Evolutionary conservation across 2,329 filamentous ascomycete species (phyloP), one percentile per base, ranked within the genome.

Genomic region (Fusarium transvaalense): DNA sequence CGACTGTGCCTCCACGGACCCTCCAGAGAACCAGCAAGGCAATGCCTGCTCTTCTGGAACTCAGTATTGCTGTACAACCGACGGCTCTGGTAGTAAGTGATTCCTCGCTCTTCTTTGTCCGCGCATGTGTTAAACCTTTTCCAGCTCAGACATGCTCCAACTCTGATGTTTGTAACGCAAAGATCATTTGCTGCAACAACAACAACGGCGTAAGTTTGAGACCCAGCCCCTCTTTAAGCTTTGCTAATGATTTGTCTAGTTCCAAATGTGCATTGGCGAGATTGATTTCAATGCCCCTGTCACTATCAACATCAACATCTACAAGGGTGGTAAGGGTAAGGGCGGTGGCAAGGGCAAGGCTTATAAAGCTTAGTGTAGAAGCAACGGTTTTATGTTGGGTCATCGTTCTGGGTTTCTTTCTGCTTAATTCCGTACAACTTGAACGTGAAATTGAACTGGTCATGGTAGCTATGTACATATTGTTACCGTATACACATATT

Each of bases 151-250:
- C 61, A 3, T 73, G 71, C 46, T 32, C 42, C 9, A 64, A 68
- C 71, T 64, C 66, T 1, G 54, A 63, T 9, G 41, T 61, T 10
- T 73, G 71, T 21, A 59, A 29, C 3, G 29, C 57, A 23, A 69
- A 54, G 19, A 38, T 73, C 27, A 73, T 73, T 46, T 73, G 69
- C 65, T 72, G 71, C 65, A 73, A 73, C 62, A 73, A 73, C 35
- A 72, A 73, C 58, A 72, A 62, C 32, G 71, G 71, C 0, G 71
- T 73, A 54, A 61, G 69, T 68, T 21, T 10, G 1, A 5, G 1
- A 2, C 0, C 4, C 8, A 15, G 1, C 1, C 2, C 6, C 0
- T 13, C 13, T 12, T 2, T 4, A 1, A 0, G 5, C 4, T 7
- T 2, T 6, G 5, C 65, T 69, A 9, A 71, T 29, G 10, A 8